These are phyloP conservation scores for Neurospora sp. DNA, from an alignment of 495 filamentous ascomycete genomes.

Conservation along the genomic window DNA sequence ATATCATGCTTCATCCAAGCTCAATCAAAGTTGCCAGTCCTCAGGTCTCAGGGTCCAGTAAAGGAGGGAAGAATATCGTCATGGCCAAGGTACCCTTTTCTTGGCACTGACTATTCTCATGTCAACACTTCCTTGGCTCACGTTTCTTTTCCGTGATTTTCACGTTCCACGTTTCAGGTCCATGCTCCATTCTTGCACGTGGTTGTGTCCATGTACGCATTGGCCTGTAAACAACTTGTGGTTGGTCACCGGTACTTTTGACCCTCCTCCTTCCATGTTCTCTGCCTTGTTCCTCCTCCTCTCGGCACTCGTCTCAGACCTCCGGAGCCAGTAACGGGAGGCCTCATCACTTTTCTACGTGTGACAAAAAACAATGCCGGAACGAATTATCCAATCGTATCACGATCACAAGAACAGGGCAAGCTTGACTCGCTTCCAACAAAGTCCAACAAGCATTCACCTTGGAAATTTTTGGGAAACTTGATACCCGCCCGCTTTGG, in stretches of 20 bases:
- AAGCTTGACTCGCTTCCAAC: background rate
- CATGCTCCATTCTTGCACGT: background rate
- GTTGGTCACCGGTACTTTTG: background rate
- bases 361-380: background rate
- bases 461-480: background rate
- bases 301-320: background rate
- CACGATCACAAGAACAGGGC: background rate
- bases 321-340: background rate
- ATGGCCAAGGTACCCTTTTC: background rate
- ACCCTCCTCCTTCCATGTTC: background rate
- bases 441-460: background rate
- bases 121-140: background rate
- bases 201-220: background rate
- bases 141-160: background rate
- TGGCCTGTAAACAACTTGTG: background rate
- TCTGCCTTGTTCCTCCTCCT: background rate
- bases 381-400: background rate
- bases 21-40: background rate
- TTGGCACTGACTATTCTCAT: background rate
- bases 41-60: background rate
- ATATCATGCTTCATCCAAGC: background rate
- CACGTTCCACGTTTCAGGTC: background rate
- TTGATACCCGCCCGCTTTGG: background rate
- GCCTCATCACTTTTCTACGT: background rate
- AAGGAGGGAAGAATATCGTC: background rate